Conservation (phyloP, 164 flowering plant species). For the Echeveria elegans region DNA sequence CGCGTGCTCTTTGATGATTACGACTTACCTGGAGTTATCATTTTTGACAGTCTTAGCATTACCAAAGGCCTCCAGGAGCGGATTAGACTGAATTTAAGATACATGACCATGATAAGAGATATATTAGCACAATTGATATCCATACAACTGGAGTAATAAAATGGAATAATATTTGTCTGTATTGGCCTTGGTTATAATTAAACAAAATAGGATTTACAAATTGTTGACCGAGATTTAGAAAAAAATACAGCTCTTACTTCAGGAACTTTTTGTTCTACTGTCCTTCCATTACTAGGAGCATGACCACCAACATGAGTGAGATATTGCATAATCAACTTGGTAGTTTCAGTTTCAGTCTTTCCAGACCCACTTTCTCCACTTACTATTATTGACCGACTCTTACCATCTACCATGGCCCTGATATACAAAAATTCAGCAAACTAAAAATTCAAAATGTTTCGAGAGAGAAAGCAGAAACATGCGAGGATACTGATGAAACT, state of each 20-base stretch:
- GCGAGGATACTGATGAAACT: constrained; percentile 36
- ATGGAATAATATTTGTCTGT: neutral
- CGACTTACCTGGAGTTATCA: constrained; percentile 83
- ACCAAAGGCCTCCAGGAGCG: constrained; percentile 98
- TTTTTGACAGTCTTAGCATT: constrained; percentile 92
- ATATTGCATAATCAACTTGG: constrained; percentile 95
- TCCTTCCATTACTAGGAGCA: constrained; percentile 69
- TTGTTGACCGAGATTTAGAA: neutral
- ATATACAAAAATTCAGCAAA: constrained; percentile 21
- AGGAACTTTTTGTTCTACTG: constrained; percentile 97
- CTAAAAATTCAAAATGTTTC: neutral
- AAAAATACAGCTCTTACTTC: constrained; percentile 50
- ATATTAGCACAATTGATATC: constrained; percentile 2
- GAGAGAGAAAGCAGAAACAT: neutral
- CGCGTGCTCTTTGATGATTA: neutral
- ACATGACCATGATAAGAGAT: constrained; percentile 12
- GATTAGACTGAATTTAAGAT: constrained; percentile 70
- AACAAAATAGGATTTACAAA: neutral
- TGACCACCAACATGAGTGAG: constrained; percentile 95
- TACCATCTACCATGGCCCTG: constrained; percentile 79
- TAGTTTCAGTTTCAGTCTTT: constrained; percentile 99
- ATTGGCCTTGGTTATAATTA: neutral
- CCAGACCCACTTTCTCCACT: constrained; percentile 99
- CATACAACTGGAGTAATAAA: too few relatives aligned
- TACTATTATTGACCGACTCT: constrained; percentile 88